Evolutionary conservation across 306 rosid species (phyloP).

Genomic region (Quercus wislizeni): DNA sequence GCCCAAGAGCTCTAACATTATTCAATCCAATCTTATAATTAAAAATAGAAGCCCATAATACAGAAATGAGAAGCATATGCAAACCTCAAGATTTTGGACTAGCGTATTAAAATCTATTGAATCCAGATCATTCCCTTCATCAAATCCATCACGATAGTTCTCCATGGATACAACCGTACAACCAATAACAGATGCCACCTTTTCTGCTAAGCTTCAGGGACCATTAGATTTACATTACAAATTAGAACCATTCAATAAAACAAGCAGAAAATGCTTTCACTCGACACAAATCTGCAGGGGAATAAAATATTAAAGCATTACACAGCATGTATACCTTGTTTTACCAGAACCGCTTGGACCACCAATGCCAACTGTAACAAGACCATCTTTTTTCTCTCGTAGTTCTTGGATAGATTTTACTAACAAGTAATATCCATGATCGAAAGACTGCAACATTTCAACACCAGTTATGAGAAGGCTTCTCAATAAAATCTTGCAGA

Average conservation of each 20-base stretch:
- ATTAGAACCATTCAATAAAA: constrained; percentile 24
- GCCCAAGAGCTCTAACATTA: constrained; percentile 17
- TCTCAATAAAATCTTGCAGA: no score
- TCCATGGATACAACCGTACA: constrained; percentile 94
- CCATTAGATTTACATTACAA: constrained; percentile 31
- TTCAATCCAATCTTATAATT: not conserved
- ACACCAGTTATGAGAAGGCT: not conserved
- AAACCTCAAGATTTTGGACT: constrained; percentile 91
- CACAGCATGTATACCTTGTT: constrained; percentile 56
- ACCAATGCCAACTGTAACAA: constrained; percentile 93
- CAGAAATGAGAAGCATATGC: constrained; percentile 35
- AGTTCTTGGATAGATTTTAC: constrained; percentile 98
- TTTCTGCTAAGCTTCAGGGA: constrained; percentile 93
- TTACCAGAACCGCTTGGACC: constrained; percentile 99
- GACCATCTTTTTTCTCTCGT: constrained; percentile 81
- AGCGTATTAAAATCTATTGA: constrained; percentile 75
- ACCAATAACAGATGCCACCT: constrained; percentile 97
- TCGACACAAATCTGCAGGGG: constrained; percentile 6
- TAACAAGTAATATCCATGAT: constrained; percentile 89
- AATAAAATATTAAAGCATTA: constrained; percentile 6
- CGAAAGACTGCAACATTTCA: constrained; percentile 83
- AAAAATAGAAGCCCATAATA: not conserved
- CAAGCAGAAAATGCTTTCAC: constrained; percentile 18
- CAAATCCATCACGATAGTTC: constrained; percentile 82
- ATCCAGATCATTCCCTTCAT: constrained; percentile 78